These are phyloP conservation scores for Pochonia chlamydosporia DNA, from an alignment of 2,329 filamentous ascomycete species.

Conservation along the genomic window DNA sequence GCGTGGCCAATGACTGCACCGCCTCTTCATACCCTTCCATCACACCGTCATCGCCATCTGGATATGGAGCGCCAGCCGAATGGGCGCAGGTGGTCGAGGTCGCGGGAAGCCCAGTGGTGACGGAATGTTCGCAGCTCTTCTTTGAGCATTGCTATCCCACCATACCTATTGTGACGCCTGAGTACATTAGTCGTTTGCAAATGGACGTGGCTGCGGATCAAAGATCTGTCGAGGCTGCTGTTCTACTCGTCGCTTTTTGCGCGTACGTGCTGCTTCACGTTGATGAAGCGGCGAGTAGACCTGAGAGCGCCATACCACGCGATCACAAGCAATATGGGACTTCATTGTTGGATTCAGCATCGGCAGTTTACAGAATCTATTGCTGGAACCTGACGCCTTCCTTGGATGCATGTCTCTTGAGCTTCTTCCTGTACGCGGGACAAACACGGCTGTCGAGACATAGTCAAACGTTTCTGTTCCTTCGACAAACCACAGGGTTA, in stretches of 20 bases:
- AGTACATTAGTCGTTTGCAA: conserved; percentile 28
- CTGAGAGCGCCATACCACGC: conserved; percentile 26
- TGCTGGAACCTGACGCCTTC: conserved; percentile 27
- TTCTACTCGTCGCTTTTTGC: conserved; percentile 32
- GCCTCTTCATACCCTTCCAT: neutral
- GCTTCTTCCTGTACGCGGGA: conserved; percentile 40
- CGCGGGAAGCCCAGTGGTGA: conserved; percentile 26
- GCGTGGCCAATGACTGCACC: conserved; percentile 33
- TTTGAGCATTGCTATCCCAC: conserved; percentile 34
- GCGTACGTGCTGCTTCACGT: conserved; percentile 36
- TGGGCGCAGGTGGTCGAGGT: conserved; percentile 24
- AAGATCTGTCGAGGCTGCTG: conserved; percentile 26
- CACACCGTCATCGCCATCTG: neutral
- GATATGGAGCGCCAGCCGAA: conserved; percentile 5
- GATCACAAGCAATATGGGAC: conserved; percentile 23
- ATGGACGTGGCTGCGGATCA: conserved; percentile 16
- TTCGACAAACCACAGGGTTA: conserved; percentile 37
- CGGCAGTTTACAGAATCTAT: conserved; percentile 27
- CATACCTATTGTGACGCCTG: conserved; percentile 35
- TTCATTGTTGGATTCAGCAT: conserved; percentile 30
- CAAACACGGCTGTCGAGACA: conserved; percentile 36
- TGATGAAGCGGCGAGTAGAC: conserved; percentile 29
- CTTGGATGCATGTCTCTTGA: conserved; percentile 32
- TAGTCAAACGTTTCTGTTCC: conserved; percentile 35
- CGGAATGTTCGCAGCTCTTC: conserved; percentile 33